Percentiles rank a stretch among this genome's conserved stretches.
Conservation (phyloP, 345 rosid genomes). For the Firmiana major region DNA sequence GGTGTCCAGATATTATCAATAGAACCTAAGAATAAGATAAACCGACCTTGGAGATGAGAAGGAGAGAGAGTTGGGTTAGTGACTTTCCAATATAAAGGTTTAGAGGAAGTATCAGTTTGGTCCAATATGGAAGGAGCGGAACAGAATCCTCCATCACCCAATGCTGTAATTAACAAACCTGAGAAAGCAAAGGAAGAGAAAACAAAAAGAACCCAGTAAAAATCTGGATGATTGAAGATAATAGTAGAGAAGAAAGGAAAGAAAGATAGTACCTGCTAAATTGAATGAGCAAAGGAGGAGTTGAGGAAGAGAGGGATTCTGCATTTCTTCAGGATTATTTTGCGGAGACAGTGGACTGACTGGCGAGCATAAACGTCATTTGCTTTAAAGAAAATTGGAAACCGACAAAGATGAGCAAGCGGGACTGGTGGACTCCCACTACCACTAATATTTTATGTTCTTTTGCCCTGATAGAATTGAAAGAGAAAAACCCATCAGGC, state of each 20-base stretch:
- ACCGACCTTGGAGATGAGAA: constrained; percentile 70
- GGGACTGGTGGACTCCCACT: background rate
- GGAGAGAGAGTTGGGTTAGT: constrained; percentile 87
- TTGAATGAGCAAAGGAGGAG: background rate
- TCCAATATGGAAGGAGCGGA: constrained; percentile 49
- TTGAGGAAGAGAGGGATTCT: background rate
- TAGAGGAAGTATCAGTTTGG: constrained; percentile 29
- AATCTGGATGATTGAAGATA: constrained; percentile 3
- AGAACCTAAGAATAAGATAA: background rate
- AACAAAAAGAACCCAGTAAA: background rate
- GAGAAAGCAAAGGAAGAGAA: constrained; percentile 6
- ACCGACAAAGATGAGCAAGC: background rate
- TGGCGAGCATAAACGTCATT: background rate
- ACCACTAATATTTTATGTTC: background rate
- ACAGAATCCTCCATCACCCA: constrained; percentile 65
- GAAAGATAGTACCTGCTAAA: background rate
- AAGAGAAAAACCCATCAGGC: too few species aligned
- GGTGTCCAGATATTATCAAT: background rate
- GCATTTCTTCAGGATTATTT: background rate
- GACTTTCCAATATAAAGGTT: constrained; percentile 77
- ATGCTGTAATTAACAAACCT: constrained; percentile 39
- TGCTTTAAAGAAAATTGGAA: background rate
- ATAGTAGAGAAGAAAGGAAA: background rate
- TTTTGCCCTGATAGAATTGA: too few species aligned
- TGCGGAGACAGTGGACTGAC: background rate